Base-by-base conservation (phyloP, 1,284 basidiomycete species). In the Cutaneotrichosporon dermatis region DNA sequence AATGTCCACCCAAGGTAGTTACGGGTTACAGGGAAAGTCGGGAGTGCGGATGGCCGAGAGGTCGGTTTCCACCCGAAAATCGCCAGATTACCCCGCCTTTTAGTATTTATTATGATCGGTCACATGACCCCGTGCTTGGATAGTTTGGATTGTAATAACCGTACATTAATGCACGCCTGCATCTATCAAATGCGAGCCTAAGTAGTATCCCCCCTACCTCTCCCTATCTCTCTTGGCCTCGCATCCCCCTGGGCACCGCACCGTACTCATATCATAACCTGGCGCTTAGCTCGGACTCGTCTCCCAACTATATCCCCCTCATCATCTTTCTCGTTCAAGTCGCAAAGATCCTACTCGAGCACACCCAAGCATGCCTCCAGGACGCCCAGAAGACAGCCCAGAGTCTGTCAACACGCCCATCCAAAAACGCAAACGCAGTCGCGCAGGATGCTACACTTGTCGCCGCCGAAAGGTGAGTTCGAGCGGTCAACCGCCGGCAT, bases 391-490 rank as follows among this genome's bases (percentile, higher is more conserved):
- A 37, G 36, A 9, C 33, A 60, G 55, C 51, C 59, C 55, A 25
- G 44, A 58, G 15, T 56, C 45, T 35, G 45, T 11, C 11, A 25
- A 41, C 45, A 11, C 45, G 11, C 35, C 39, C 58, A 37, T 36
- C 16, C 5, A 54, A n/a, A 65, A 65, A 41, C 56, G 64, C 34
- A 65, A 59, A 46, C 56, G 64, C 5, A 62, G 61, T 35, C 49
- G 64, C 6, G 60, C 64, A 36, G 64, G 64, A 13, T 65, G 64
- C 59, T 65, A 62, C 59, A 62, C 64, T 12, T 65, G 64, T 40
- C 64, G 64, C 25, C 51, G 64, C 11, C 56, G 64, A 9, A 65
- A 65, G 59, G 64, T 65, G 25, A 9, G 61, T 57, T 3, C 10
- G 15, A 25, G 12, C 55, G n/a, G 12, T 11, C 25, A 25, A 25